Conservation (phyloP, 768 basidiomycete genomes). For the Russula foetens region DNA sequence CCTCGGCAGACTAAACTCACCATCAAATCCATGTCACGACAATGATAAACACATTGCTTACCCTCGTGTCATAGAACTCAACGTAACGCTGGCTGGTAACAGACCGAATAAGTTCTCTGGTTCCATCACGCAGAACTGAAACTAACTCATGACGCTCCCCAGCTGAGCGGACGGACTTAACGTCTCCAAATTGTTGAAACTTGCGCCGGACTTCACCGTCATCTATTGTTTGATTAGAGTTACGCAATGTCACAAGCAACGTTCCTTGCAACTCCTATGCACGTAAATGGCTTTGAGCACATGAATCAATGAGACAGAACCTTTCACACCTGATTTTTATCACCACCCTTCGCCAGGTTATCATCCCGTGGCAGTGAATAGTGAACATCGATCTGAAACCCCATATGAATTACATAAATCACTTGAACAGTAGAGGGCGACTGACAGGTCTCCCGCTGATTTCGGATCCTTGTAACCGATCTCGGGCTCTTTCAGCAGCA, state of each 20-base stretch:
- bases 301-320: not conserved
- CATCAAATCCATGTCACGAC: slow-evolving; percentile 3
- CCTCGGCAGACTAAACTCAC: slow-evolving; percentile 52
- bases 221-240: slow-evolving; percentile 64
- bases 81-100: slow-evolving; percentile 73
- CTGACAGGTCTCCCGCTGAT: slow-evolving; percentile 85
- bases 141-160: slow-evolving; percentile 48
- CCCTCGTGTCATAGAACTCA: slow-evolving; percentile 90
- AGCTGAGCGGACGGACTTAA: slow-evolving; percentile 67
- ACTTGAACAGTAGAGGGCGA: slow-evolving; percentile 11
- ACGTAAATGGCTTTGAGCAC: not conserved
- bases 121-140: not conserved
- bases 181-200: slow-evolving; percentile 85
- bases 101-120: slow-evolving; percentile 3
- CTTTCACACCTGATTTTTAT: slow-evolving; percentile 70
- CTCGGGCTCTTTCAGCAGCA: slow-evolving; percentile 87
- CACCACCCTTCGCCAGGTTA: slow-evolving; percentile 44
- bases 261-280: slow-evolving; percentile 73
- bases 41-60: slow-evolving; percentile 28
- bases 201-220: slow-evolving; percentile 80
- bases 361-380: slow-evolving; percentile 93
- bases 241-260: slow-evolving; percentile 68
- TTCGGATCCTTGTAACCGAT: slow-evolving; percentile 81
- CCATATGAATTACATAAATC: slow-evolving; percentile 10
- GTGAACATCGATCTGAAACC: slow-evolving; percentile 88